A percentile compares a stretch with the other conserved stretches of the same genome.
Conservation (phyloP, 2,329 filamentous ascomycete genomes). For the Cladophialophora bantiana region DNA sequence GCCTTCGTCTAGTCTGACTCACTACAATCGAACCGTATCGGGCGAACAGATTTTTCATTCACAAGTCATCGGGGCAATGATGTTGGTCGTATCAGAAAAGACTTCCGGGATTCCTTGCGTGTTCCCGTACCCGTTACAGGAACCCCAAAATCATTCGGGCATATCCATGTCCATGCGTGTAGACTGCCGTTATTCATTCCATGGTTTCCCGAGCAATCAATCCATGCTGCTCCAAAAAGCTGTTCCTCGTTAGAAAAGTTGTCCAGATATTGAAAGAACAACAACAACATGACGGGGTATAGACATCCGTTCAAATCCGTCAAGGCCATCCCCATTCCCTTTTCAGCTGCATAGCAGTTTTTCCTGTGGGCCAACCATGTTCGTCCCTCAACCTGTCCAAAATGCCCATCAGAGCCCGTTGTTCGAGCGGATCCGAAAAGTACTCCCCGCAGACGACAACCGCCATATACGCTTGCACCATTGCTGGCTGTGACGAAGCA, state of each 20-base stretch:
- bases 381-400: constrained; percentile 56
- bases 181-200: background rate
- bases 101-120: background rate
- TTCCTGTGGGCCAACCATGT: constrained; percentile 61
- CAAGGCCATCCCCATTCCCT: constrained; percentile 55
- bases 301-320: constrained; percentile 1
- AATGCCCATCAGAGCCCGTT: constrained; percentile 33
- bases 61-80: too few relatives aligned
- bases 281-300: background rate
- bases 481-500: constrained; percentile 61
- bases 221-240: background rate
- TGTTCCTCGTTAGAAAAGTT: background rate
- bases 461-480: constrained; percentile 51
- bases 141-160: background rate
- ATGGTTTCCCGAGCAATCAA: background rate
- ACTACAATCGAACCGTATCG: too few relatives aligned
- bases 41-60: too few relatives aligned
- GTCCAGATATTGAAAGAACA: background rate
- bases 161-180: background rate
- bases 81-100: too few relatives aligned
- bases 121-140: background rate
- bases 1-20: too few relatives aligned
- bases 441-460: constrained; percentile 38
- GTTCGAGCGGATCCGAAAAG: constrained; percentile 35
- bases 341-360: constrained; percentile 57